Evolutionary conservation across 441 rosid species (phyloP), one percentile per base, ranked within the genome.

Genomic region (Populus trichocarpa): DNA sequence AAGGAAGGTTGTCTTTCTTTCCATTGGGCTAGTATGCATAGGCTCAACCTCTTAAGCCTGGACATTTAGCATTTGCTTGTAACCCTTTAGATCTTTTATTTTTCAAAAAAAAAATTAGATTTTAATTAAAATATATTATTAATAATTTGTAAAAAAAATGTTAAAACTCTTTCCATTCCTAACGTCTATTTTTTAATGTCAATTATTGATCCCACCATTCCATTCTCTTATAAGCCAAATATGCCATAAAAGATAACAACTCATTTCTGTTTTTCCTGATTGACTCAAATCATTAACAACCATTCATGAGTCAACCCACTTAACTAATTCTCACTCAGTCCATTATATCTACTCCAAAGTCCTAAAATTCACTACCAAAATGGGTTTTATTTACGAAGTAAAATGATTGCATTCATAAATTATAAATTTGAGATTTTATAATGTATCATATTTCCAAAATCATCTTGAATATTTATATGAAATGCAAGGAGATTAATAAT

Each of bases 391-490:
- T 72, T 61, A 13, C 22, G 59, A 69, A 23, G 92, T 87, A 73
- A 84, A 80, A 71, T 90, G 79, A 65, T 70, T 84, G 2, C 91
- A 94, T 30, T 83, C 82, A 0, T 69, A 61, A 38, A 9, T 87
- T 67, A 75, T 86, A 50, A 92, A 88, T 80, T 71, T 79, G 23
- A 93, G 97, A 30, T 36, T 81, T 28, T n/a, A 8, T 71, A 75
- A 72, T 20, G 79, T 85, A 40, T 75, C 87, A 38, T 83, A 88
- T 72, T 73, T 85, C 74, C 85, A 85, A 71, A 90, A 89, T 83
- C 88, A 74, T 85, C 26, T 79, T 94, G 75, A 75, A 88, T 63
- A 66, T 77, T 30, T 90, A 87, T 72, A 78, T 83, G 8, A 89
- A 87, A 80, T 72, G 81, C 75, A 80, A 72, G 65, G 80, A 46